Evolutionary conservation across 2,329 filamentous ascomycete genomes (phyloP).

Genomic region (Pseudomassariella vexata): DNA sequence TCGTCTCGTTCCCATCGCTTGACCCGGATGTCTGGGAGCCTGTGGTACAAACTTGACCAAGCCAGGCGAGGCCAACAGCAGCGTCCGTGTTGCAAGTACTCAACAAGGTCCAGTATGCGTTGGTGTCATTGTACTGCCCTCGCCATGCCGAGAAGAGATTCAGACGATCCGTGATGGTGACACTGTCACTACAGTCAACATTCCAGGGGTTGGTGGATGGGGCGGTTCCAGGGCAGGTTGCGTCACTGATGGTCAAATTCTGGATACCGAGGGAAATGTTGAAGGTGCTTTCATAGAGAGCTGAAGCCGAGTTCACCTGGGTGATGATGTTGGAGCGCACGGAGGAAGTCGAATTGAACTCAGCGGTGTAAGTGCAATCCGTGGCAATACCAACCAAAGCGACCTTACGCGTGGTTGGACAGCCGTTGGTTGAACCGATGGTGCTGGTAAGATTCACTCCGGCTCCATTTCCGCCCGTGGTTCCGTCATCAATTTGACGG

Average conservation of each 20-base stretch:
- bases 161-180: slow-evolving; percentile 69
- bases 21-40: slow-evolving; percentile 47
- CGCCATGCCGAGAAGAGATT: slow-evolving; percentile 89
- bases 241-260: slow-evolving; percentile 74
- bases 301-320: slow-evolving; percentile 80
- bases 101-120: slow-evolving; percentile 90
- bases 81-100: slow-evolving; percentile 75
- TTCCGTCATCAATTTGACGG: slow-evolving; percentile 64
- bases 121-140: slow-evolving; percentile 67
- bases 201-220: slow-evolving; percentile 76
- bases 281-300: slow-evolving; percentile 83
- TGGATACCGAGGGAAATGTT: slow-evolving; percentile 89
- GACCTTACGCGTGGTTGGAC: slow-evolving; percentile 83
- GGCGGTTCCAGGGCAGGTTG: slow-evolving; percentile 66
- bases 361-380: slow-evolving; percentile 79
- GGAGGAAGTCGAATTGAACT: slow-evolving; percentile 61
- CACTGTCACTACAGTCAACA: slow-evolving; percentile 57
- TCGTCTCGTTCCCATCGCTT: slow-evolving; percentile 57
- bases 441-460: slow-evolving; percentile 71
- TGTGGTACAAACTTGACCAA: slow-evolving; percentile 74
- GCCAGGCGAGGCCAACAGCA: slow-evolving; percentile 88
- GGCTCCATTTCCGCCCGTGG: slow-evolving; percentile 67
- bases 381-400: slow-evolving; percentile 88
- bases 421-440: slow-evolving; percentile 80
- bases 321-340: slow-evolving; percentile 71